Conservation (phyloP, 495 filamentous ascomycete genomes). For the Penicillium coprophilum region DNA sequence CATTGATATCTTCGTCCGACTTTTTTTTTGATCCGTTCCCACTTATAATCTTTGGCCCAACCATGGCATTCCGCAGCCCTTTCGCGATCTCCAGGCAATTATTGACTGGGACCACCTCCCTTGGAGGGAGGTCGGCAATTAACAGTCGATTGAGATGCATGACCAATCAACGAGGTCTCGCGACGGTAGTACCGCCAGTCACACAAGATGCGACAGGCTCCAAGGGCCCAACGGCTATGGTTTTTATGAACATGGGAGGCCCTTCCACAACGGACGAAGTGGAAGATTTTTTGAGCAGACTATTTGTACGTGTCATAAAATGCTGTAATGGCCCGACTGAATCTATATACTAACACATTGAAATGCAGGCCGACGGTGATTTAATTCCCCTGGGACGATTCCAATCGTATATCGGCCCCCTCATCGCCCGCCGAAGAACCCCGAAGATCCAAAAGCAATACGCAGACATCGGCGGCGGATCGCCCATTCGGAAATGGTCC, state of each 20-base stretch:
- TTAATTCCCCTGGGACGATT: constrained; percentile 94
- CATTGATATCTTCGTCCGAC: background rate
- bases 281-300: constrained; percentile 81
- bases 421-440: constrained; percentile 82
- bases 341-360: background rate
- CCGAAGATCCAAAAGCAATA: constrained; percentile 97
- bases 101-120: constrained; percentile 23
- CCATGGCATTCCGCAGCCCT: constrained; percentile 42
- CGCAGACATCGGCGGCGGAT: constrained; percentile 90
- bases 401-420: constrained; percentile 83
- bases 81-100: constrained; percentile 35
- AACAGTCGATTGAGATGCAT: constrained; percentile 29
- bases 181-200: constrained; percentile 70
- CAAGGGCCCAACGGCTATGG: constrained; percentile 85
- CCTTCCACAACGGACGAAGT: constrained; percentile 88
- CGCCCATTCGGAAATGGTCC: constrained; percentile 96
- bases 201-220: constrained; percentile 64
- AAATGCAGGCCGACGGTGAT: constrained; percentile 77
- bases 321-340: background rate
- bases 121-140: constrained; percentile 23
- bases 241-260: constrained; percentile 99
- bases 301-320: constrained; percentile 67
- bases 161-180: constrained; percentile 44
- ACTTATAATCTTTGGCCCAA: background rate
- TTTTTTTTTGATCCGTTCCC: background rate